These are phyloP conservation scores for Penicillium goetzii DNA, from an alignment of 495 filamentous ascomycete species.

Conservation along the genomic window DNA sequence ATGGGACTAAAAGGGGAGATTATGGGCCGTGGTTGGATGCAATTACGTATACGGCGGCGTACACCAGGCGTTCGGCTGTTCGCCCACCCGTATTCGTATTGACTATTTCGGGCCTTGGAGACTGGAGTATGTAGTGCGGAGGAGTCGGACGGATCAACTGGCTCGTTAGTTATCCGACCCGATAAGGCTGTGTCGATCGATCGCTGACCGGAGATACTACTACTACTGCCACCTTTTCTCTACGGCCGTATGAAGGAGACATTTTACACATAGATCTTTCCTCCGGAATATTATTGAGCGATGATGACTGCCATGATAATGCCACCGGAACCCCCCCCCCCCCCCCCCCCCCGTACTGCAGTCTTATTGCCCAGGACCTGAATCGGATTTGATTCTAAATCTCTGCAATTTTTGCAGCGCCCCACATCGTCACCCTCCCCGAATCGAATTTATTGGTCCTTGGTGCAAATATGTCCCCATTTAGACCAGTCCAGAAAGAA, in stretches of 20 bases:
- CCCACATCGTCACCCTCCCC: background rate
- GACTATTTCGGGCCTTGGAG: background rate
- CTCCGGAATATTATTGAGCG: background rate
- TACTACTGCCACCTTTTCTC: background rate
- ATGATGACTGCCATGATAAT: background rate
- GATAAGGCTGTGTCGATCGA: background rate
- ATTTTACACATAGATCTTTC: too few species aligned
- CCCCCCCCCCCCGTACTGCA: background rate
- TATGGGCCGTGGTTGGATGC: background rate
- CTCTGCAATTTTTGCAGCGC: background rate
- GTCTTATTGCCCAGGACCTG: background rate
- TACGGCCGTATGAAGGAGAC: background rate
- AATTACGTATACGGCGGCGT: slow-evolving; percentile 9
- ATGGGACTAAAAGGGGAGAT: background rate
- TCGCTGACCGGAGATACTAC: background rate
- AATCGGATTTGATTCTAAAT: background rate
- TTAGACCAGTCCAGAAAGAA: background rate
- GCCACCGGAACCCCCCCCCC: background rate
- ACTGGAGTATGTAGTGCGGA: background rate
- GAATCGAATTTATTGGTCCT: background rate
- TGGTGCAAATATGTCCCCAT: background rate
- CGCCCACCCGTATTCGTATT: slow-evolving; percentile 6
- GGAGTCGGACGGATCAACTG: background rate
- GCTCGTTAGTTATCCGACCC: background rate
- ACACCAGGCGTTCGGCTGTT: background rate